Evolutionary conservation across 2,329 filamentous ascomycete genomes (phyloP).

Genomic region (Colletotrichum aenigma): DNA sequence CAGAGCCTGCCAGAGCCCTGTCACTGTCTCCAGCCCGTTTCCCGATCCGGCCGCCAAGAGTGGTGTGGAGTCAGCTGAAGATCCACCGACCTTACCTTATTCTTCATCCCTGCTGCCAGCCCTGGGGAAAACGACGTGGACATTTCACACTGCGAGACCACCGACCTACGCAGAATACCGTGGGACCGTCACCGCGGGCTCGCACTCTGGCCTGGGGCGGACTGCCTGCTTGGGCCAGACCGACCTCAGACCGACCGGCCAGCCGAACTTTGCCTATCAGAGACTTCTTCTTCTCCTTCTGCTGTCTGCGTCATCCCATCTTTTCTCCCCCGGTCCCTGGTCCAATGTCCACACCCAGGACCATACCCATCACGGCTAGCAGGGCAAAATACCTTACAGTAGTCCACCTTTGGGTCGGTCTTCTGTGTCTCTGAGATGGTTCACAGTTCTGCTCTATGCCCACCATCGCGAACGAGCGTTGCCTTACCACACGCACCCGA

Average conservation of each 20-base stretch:
- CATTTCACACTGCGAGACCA: not conserved
- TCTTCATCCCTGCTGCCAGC: conserved; percentile 3
- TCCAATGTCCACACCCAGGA: not conserved
- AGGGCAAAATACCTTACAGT: not conserved
- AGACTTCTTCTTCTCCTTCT: not conserved
- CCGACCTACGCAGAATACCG: not conserved
- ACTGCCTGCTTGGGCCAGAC: not conserved
- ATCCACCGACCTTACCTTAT: conserved; percentile 19
- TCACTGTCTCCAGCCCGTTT: conserved; percentile 10
- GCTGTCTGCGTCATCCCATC: not conserved
- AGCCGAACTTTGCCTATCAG: not conserved
- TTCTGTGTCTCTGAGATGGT: not conserved
- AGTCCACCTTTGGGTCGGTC: not conserved
- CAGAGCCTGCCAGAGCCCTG: not conserved
- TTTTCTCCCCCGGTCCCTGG: not conserved
- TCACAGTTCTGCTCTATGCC: not conserved
- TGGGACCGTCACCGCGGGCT: not conserved
- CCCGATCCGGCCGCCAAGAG: conserved; percentile 16
- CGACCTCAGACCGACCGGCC: not conserved
- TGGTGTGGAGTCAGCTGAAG: conserved; percentile 14
- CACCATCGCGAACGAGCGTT: not conserved
- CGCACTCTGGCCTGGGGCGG: not conserved
- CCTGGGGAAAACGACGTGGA: not conserved
- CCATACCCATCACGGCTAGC: not conserved
- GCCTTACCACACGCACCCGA: not conserved